Evolutionary conservation across 2,329 filamentous ascomycete species (phyloP).

Genomic region (Trichoderma sp.): DNA sequence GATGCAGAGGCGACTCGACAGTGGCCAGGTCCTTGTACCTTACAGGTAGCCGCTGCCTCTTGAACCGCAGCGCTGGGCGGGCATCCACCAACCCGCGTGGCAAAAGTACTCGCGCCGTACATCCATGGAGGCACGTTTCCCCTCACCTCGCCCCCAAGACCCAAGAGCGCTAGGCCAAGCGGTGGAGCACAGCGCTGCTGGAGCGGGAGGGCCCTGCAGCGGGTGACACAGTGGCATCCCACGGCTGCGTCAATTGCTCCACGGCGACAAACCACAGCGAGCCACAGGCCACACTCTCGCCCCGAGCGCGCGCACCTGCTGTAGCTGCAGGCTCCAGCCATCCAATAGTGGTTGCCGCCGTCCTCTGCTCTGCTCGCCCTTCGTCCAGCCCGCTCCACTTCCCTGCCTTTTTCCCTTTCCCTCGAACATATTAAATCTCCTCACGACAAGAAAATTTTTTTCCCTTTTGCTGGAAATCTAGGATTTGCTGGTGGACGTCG

Average conservation of each 20-base stretch:
- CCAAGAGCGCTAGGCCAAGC: conserved; percentile 4
- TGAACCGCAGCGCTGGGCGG: background rate
- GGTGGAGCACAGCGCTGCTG: conserved; percentile 4
- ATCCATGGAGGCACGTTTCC: background rate
- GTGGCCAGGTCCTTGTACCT: background rate
- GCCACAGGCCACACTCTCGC: background rate
- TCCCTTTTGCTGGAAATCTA: background rate
- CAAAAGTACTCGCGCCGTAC: background rate
- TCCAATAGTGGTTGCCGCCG: conserved; percentile 4
- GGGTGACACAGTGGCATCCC: conserved; percentile 9
- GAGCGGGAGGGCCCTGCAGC: conserved; percentile 22
- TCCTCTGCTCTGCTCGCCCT: conserved; percentile 10
- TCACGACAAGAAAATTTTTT: conserved; percentile 27
- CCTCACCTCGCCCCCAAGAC: conserved; percentile 17
- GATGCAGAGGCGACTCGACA: background rate
- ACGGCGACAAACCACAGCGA: background rate
- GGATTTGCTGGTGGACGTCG: conserved; percentile 26
- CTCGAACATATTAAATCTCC: conserved; percentile 23
- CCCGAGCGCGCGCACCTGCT: background rate
- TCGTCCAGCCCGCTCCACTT: conserved; percentile 15
- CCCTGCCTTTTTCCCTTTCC: conserved; percentile 22
- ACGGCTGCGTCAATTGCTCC: background rate
- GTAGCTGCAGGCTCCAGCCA: background rate
- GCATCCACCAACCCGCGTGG: background rate
- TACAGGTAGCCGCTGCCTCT: conserved; percentile 3